Evolutionary conservation across 2,329 filamentous ascomycete genomes (phyloP), one percentile per base, ranked within the genome.

Genomic region (Lizonia empirigonia): DNA sequence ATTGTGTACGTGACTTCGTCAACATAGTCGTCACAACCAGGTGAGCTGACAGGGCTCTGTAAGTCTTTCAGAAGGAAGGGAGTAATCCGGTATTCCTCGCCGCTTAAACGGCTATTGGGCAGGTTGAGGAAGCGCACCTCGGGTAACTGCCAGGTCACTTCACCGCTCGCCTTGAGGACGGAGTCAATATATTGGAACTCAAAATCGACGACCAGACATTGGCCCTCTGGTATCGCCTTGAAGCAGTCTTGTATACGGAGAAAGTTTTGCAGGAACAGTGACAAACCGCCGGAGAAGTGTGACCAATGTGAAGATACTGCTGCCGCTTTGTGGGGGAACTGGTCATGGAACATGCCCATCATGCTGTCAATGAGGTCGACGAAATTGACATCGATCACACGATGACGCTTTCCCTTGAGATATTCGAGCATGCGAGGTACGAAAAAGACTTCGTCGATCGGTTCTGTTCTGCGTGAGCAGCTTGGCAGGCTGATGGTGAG

Each of bases 181-280:
- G 40, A 53, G 23, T 51, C 33, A n/a, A 18, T 34, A 12, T 38
- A 48, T 15, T n/a, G 49, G 13, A 50, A 41, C 2, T 52, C 46
- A 27, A 67, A 53, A 1, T 50, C 26, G 16, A 68, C 46, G 7
- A 55, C 44, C 3, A 73, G 5, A 26, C 40, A 53, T 9, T 60
- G 55, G 2, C 44, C 51, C 1, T 50, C 45, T 9, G 37, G 54
- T 1, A 46, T 53, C 18, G 66, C 49, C 4, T 53, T 7, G 44
- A 73, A 70, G 44, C 69, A 74, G 32, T 74, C 70, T 15, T 67
- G 67, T 1, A 62, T 64, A 1, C 59, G 59, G n/a, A 72, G 29
- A 30, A 70, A 71, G 34, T 71, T 69, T 53, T 63, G 64, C 1
- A 71, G 40, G 16, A 67, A 64, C 4, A 46, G 50, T 2, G 59